Base-by-base conservation (phyloP, 2,329 filamentous ascomycete species). In the Botrytis paeoniae region DNA sequence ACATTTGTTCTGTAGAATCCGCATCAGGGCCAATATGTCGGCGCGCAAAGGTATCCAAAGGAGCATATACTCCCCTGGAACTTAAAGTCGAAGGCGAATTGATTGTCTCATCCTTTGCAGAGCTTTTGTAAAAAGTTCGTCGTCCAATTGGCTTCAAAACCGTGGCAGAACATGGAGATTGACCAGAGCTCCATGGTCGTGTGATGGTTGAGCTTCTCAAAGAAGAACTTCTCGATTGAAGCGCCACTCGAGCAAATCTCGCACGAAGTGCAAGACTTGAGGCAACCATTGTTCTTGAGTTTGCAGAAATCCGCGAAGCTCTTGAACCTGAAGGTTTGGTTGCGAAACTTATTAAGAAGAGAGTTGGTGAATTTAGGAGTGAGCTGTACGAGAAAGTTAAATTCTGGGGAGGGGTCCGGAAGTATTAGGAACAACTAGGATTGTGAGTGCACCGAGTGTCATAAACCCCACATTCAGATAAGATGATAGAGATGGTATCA, bases 1-100 rank as follows among this genome's bases (percentile, higher is more conserved):
- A 89, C 95, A 98, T 98, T 79, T 90, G 85, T 77, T 90, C 85
- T 1, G 90, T 88, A 71, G 93, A 90, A 62, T 86, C 84, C 48
- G 91, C 86, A 69, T 91, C 90, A 5, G 94, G 94, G 1, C 95
- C 95, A 83, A 98, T 97, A 83, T 98, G 95, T 66, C 95, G 90
- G 73, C 92, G 88, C 72, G 92, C 86, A 80, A 97, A 97, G 20
- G 80, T 85, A 80, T 87, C 85, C 61, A 86, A 81, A 64, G 85
- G 85, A 54, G 83, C 83, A 75, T 85, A 84, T 61, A 83, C 75
- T 72, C 84, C 82, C 63, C 79, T 75, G 5, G 77, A 77, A 37
- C 70, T 74, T 25, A 75, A 74, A 37, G 69, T 71, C 45, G 74
- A 69, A 48, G 74, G 74, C 22, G 73, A 48, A 20, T 68, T 77